Evolutionary conservation across 116 monocot genomes (phyloP).

Genomic region (Trichopus zeylanicus): DNA sequence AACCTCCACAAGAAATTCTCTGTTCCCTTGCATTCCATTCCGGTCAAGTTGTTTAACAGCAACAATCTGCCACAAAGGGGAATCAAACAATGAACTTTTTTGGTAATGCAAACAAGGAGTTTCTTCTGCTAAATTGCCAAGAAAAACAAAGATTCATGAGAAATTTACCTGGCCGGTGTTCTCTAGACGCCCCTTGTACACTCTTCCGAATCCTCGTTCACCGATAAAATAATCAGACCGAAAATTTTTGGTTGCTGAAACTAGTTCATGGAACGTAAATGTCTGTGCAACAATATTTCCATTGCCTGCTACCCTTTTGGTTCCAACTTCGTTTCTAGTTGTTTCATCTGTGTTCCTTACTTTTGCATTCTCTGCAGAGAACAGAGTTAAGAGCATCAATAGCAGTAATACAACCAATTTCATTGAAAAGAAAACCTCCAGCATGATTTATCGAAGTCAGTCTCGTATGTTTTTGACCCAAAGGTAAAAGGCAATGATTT

Average conservation of each 20-base stretch:
- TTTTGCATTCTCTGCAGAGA: neutral
- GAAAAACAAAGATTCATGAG: neutral
- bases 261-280: slow-evolving; percentile 51
- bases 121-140: neutral
- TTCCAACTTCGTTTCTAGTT: slow-evolving; percentile 14
- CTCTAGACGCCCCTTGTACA: slow-evolving; percentile 36
- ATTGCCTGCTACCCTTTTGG: slow-evolving; percentile 25
- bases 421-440: too few relatives aligned
- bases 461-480: too few relatives aligned
- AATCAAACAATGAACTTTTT: too few relatives aligned
- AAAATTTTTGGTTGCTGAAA: slow-evolving; percentile 43
- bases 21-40: slow-evolving; percentile 18
- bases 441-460: too few relatives aligned
- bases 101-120: too few relatives aligned
- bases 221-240: slow-evolving; percentile 29
- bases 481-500: neutral
- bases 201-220: slow-evolving; percentile 58
- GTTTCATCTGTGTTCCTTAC: slow-evolving; percentile 3
- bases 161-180: slow-evolving; percentile 23
- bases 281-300: slow-evolving; percentile 30
- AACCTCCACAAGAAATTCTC: slow-evolving; percentile 17
- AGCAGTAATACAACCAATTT: too few relatives aligned
- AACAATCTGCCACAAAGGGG: slow-evolving; percentile 1
- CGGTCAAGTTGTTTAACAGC: slow-evolving; percentile 18
- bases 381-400: too few relatives aligned